Evolutionary conservation across 768 basidiomycete genomes (phyloP).

Genomic region (Pholiota conissans): DNA sequence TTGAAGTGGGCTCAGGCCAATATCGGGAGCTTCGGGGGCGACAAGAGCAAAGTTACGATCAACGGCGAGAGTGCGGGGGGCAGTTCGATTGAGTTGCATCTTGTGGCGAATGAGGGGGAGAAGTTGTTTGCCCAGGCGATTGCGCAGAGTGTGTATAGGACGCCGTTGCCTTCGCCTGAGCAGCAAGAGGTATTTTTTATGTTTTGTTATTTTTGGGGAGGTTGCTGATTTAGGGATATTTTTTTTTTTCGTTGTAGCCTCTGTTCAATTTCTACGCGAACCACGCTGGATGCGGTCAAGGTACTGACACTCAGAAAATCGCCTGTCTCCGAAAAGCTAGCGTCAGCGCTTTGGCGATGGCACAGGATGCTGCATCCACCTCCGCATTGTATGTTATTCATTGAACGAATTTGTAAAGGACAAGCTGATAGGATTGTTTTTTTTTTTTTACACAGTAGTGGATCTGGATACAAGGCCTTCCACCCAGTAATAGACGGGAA

Average conservation of each 20-base stretch:
- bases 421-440: too few relatives aligned
- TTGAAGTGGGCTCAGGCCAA: conserved; percentile 65
- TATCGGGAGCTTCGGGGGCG: conserved; percentile 64
- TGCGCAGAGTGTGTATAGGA: conserved; percentile 60
- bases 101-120: conserved; percentile 42
- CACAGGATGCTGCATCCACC: conserved; percentile 48
- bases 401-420: conserved; percentile 1
- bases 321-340: conserved; percentile 39
- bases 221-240: not conserved
- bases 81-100: conserved; percentile 56
- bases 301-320: too few relatives aligned
- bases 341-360: conserved; percentile 50
- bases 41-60: conserved; percentile 55
- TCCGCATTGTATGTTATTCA: conserved; percentile 38
- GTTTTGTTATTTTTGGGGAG: not conserved
- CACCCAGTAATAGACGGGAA: conserved; percentile 56
- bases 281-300: conserved; percentile 48
- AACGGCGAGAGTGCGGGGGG: conserved; percentile 65
- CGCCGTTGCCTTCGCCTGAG: conserved; percentile 49
- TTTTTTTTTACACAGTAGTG: conserved; percentile 35
- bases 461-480: conserved; percentile 46
- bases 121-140: conserved; percentile 55
- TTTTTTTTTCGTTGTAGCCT: conserved; percentile 30
- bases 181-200: conserved; percentile 39
- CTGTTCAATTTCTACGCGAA: conserved; percentile 52